Evolutionary conservation across 1,284 basidiomycete species (phyloP).

Genomic region (Pulveroboletus sp.): DNA sequence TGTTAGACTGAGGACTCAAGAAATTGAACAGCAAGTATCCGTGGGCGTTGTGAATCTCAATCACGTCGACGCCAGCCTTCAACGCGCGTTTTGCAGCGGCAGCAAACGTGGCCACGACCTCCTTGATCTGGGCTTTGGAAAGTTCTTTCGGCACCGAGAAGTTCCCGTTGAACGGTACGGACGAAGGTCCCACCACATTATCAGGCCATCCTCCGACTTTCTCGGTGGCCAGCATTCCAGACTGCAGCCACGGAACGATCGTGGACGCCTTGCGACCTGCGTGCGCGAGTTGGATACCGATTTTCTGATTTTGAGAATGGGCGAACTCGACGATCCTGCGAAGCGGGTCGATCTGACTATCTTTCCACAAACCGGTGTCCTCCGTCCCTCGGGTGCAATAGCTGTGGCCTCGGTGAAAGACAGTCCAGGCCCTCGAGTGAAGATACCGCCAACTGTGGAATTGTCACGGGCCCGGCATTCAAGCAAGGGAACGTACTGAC

Average conservation of each 20-base stretch:
- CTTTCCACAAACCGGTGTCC: slow-evolving; percentile 71
- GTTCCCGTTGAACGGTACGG: slow-evolving; percentile 51
- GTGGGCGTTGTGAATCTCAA: slow-evolving; percentile 70
- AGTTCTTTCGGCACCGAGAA: slow-evolving; percentile 60
- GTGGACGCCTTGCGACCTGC: slow-evolving; percentile 75
- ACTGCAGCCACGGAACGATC: slow-evolving; percentile 56
- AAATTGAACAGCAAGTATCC: slow-evolving; percentile 60
- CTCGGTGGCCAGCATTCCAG: slow-evolving; percentile 41
- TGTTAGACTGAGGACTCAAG: slow-evolving; percentile 65
- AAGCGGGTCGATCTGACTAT: slow-evolving; percentile 69
- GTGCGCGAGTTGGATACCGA: slow-evolving; percentile 82
- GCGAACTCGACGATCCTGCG: slow-evolving; percentile 75
- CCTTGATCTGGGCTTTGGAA: slow-evolving; percentile 53
- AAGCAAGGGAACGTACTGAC: slow-evolving; percentile 26
- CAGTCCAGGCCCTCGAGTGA: slow-evolving; percentile 51
- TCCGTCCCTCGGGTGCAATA: slow-evolving; percentile 61
- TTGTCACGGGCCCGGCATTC: neutral
- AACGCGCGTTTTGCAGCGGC: slow-evolving; percentile 56
- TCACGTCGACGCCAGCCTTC: slow-evolving; percentile 62
- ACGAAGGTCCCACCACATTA: slow-evolving; percentile 57
- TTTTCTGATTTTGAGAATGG: slow-evolving; percentile 67
- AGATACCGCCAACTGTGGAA: slow-evolving; percentile 46
- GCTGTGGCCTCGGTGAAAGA: slow-evolving; percentile 63
- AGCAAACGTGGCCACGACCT: slow-evolving; percentile 60
- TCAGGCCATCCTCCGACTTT: slow-evolving; percentile 73